Base-by-base conservation (phyloP, 2,329 filamentous ascomycete species). In the Phyllosticta citribraziliensis region DNA sequence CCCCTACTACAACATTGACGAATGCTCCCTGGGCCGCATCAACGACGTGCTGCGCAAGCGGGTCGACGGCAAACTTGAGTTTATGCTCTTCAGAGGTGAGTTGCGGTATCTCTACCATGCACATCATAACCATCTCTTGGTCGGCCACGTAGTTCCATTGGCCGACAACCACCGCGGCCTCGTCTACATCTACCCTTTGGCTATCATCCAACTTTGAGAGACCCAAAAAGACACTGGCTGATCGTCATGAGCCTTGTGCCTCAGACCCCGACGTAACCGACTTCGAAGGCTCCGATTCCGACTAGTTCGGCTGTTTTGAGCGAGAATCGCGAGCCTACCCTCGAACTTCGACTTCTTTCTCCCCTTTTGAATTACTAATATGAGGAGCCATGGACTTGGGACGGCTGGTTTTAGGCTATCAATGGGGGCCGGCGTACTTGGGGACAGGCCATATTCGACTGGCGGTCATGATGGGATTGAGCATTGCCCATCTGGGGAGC, bases 231-330 rank as follows among this genome's bases (percentile, higher is more conserved):
- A 30, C 5, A 30, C 3, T 30, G 2, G 40, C 40, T 47, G 40
- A 47, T 47, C 17, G 14, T 14, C 14, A n/a, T n/a, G 17, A 12
- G 3, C 40, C 17, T 40, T 47, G 27, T 30, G 27, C 5, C 6
- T n/a, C 64, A 79, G 78, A 79, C 68, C 76, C 76, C 8, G 73
- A 78, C 52, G 66, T 77, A 22, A 73, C 75, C 0, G 77, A 79
- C 24, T 78, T 76, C 56, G 72, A 75, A 54, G 72, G 70, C 10
- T 57, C 50, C 35, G 76, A 78, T 54, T 79, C 76, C 9, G 77
- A 79, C 59, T 79, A 64, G 70, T 60, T n/a, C 40, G 14, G 17
- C 40, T 14, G 17, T 17, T n/a, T 47, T 17, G 40, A 47, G 14
- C 14, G 40, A 10, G 27, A 30, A 0, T 30, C 6, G 5, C 27